These are phyloP conservation scores for Arthroderma sp. DNA, from an alignment of 2,329 filamentous ascomycete species.

Conservation along the genomic window DNA sequence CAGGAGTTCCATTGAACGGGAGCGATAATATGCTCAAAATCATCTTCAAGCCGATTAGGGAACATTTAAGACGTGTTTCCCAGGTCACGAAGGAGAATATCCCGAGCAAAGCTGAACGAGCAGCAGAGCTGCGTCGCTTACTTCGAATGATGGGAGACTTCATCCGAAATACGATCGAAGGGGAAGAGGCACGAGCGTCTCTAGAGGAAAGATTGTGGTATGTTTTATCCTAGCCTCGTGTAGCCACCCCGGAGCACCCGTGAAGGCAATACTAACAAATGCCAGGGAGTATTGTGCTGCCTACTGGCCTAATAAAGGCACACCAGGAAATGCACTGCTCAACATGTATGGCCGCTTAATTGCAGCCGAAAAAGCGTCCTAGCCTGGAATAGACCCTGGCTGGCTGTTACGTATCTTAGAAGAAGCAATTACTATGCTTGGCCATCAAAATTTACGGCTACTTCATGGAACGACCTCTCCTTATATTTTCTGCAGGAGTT, in stretches of 20 bases:
- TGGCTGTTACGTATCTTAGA: too few species aligned
- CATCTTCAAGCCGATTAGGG: conserved; percentile 35
- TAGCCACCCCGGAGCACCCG: too few species aligned
- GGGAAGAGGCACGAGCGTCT: conserved; percentile 26
- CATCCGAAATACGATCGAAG: conserved; percentile 28
- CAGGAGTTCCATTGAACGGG: conserved; percentile 15
- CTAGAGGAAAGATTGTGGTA: conserved; percentile 35
- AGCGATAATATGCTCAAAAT: conserved; percentile 30
- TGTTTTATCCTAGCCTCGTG: conserved; percentile 10
- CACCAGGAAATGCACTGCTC: conserved; percentile 10
- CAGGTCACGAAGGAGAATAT: conserved; percentile 34
- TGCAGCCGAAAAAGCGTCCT: conserved; percentile 6
- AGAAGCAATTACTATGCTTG: too few species aligned
- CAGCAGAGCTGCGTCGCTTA: conserved; percentile 29
- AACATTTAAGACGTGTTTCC: conserved; percentile 31
- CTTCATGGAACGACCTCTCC: not conserved
- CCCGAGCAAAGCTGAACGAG: conserved; percentile 31
- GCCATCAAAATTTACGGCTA: not conserved
- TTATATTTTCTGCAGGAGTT: not conserved
- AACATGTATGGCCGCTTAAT: conserved; percentile 11
- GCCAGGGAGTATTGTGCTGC: conserved; percentile 33
- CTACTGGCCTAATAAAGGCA: conserved; percentile 35
- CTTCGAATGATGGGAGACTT: conserved; percentile 35
- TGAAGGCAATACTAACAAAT: conserved; percentile 14
- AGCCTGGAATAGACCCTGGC: not conserved